Conservation (phyloP, 129 eudicot genomes). For the Scalesia atractyloides region DNA sequence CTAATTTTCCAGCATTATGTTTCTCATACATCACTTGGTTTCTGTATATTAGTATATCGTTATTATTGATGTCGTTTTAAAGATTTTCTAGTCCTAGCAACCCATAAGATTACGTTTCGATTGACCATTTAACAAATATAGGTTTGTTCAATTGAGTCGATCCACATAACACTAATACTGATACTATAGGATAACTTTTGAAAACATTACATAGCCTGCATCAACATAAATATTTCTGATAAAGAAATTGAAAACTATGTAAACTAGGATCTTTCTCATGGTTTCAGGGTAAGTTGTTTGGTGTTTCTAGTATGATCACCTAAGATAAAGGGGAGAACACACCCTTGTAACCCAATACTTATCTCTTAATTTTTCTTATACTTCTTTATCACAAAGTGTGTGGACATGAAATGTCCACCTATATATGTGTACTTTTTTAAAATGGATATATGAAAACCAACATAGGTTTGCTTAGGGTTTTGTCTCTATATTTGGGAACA, state of each 20-base stretch:
- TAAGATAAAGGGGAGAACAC: not conserved
- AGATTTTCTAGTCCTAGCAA: not conserved
- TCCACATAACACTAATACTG: not conserved
- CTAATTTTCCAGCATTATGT: not conserved
- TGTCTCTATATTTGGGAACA: conserved; percentile 38
- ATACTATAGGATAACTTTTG: not conserved
- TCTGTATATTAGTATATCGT: not conserved
- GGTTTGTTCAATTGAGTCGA: not conserved
- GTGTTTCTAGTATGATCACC: not conserved
- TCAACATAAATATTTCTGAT: not conserved
- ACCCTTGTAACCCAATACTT: not conserved
- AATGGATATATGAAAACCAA: conserved; percentile 31
- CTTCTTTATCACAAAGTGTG: conserved; percentile 16
- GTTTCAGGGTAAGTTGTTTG: not conserved
- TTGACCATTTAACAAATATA: not conserved
- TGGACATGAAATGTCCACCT: conserved; percentile 21
- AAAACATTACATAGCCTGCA: not conserved
- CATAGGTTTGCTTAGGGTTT: conserved; percentile 23
- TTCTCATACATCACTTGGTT: not conserved
- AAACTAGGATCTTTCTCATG: not conserved
- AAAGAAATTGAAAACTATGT: not conserved
- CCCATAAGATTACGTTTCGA: not conserved
- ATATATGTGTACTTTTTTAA: conserved; percentile 3
- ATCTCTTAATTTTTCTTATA: conserved; percentile 10
- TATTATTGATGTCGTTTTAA: not conserved